Evolutionary conservation across 306 rosid species (phyloP).

Genomic region (Crataegus laevigata): DNA sequence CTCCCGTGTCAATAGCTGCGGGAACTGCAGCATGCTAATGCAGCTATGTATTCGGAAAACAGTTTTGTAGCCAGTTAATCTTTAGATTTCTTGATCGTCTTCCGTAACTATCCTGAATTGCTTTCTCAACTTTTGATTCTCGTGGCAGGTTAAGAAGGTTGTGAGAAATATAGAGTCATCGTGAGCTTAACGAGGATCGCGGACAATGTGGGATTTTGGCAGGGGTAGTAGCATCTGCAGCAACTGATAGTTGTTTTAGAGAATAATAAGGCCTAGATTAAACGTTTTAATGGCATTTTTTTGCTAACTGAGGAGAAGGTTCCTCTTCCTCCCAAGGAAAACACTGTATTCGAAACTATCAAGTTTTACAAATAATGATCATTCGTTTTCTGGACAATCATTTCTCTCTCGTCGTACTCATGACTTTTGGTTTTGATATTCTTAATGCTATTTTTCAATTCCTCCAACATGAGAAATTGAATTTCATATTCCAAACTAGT

Average conservation of each 20-base stretch:
- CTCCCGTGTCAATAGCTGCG: too few relatives aligned
- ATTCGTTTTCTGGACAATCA: constrained; percentile 4
- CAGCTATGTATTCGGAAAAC: too few relatives aligned
- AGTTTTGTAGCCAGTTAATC: too few relatives aligned
- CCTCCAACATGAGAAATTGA: too few relatives aligned
- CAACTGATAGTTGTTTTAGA: constrained; percentile 15
- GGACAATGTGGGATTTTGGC: constrained; percentile 12
- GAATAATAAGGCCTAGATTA: constrained; percentile 23
- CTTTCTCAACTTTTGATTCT: constrained; percentile 11
- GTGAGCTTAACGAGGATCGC: constrained; percentile 14
- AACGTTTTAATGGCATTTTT: constrained; percentile 3
- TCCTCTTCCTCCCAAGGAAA: not conserved
- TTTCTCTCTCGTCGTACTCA: not conserved
- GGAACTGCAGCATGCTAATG: too few relatives aligned
- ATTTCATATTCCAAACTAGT: too few relatives aligned
- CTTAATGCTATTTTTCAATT: too few relatives aligned
- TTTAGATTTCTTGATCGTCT: not conserved
- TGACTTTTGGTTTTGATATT: not conserved
- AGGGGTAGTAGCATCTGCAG: constrained; percentile 7
- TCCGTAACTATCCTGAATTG: not conserved
- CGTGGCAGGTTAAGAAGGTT: constrained; percentile 58
- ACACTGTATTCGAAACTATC: not conserved
- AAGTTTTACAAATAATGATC: constrained; percentile 1
- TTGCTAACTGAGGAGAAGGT: constrained; percentile 8
- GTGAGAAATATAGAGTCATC: constrained; percentile 59